Evolutionary conservation across 768 basidiomycete species (phyloP).

Genomic region (Galerina marginata): DNA sequence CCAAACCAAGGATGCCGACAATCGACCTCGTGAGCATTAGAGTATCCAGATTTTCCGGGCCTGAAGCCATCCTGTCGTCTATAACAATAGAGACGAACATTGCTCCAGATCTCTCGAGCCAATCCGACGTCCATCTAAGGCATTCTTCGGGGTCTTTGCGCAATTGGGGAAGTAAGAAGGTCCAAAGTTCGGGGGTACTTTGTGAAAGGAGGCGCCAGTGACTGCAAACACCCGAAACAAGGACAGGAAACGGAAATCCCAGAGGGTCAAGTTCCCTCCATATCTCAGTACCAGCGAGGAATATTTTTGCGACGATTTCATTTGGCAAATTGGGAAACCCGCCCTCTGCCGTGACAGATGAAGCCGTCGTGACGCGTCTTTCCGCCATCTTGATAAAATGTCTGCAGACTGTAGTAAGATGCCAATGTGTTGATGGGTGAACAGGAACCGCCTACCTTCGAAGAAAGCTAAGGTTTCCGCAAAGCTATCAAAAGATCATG

Average conservation of each 20-base stretch:
- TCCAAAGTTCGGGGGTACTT: neutral
- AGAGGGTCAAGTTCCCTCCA: neutral
- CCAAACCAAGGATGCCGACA: neutral
- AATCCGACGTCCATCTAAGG: conserved; percentile 15
- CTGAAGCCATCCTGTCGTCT: conserved; percentile 12
- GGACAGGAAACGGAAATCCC: neutral
- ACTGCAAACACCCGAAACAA: conserved; percentile 3
- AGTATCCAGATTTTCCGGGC: neutral
- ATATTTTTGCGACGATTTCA: conserved; percentile 16
- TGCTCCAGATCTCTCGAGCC: conserved; percentile 20
- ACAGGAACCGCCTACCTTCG: too few species aligned
- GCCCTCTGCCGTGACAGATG: too few species aligned
- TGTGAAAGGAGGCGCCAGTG: conserved; percentile 5
- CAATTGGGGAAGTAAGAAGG: conserved; percentile 1
- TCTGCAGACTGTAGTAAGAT: too few species aligned
- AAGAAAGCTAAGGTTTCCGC: too few species aligned
- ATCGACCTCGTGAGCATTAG: neutral
- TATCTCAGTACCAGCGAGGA: conserved; percentile 6
- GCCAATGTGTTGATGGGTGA: too few species aligned
- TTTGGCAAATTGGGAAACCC: conserved; percentile 6
- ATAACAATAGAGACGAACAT: conserved; percentile 21
- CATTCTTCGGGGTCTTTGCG: conserved; percentile 2
- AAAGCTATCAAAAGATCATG: too few species aligned
- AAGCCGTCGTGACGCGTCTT: too few species aligned
- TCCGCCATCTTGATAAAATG: too few species aligned